phyloP scores from a whole-genome alignment of 345 rosid species.

The Eutrema yunnanense region DNA sequence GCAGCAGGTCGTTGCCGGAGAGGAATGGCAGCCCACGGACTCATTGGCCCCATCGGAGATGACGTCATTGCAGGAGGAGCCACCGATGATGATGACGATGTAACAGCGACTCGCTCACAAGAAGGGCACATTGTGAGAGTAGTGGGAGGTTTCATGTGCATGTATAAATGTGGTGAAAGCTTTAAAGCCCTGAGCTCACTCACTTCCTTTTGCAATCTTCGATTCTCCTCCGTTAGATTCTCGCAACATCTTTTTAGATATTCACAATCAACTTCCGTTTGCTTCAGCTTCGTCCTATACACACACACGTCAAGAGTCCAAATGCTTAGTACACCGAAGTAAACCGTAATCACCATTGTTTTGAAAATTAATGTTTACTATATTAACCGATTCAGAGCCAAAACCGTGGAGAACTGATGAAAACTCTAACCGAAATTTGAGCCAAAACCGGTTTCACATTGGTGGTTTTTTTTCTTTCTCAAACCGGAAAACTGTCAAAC shows the following conservation, averaged over 20 bases:
- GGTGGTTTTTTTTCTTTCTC: not conserved
- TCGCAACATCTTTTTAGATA: constrained; percentile 71
- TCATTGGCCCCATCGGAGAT: constrained; percentile 23
- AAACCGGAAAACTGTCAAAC: not conserved
- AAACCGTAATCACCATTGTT: not conserved
- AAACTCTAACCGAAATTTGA: not conserved
- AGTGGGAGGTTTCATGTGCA: constrained; percentile 88
- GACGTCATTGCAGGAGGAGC: constrained; percentile 31
- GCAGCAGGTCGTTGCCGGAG: constrained; percentile 32
- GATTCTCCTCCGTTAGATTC: constrained; percentile 69
- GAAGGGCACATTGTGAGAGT: constrained; percentile 92
- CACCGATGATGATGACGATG: constrained; percentile 34
- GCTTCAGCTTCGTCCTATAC: constrained; percentile 81
- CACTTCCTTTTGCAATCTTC: constrained; percentile 77
- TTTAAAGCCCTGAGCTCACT: constrained; percentile 78
- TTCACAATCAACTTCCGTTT: constrained; percentile 89
- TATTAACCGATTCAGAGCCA: not conserved
- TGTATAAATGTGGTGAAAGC: constrained; percentile 76
- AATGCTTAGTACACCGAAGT: not conserved
- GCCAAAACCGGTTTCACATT: not conserved
- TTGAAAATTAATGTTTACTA: not conserved
- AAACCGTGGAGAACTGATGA: not conserved
- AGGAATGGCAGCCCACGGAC: constrained; percentile 52
- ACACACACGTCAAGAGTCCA: not conserved
- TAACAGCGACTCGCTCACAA: constrained; percentile 60